Evolutionary conservation across 805 yeast genomes (phyloP), one percentile per base, ranked within the genome.

Genomic region (Pichia insulana): DNA sequence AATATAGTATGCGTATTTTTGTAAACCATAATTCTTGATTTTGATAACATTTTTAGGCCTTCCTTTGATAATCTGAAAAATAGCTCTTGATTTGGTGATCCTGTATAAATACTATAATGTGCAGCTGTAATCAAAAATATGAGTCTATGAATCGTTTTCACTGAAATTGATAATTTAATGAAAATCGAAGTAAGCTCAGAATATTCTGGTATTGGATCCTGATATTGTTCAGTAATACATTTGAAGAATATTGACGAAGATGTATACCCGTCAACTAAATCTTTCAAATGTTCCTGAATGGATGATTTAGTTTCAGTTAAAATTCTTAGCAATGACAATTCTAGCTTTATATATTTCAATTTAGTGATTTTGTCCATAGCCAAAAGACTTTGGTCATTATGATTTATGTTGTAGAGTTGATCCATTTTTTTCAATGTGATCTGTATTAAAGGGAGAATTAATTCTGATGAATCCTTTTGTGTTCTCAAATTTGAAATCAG

Each of bases 131-230:
- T 18, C 11, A 48, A 28, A 15, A 45, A 50, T 7, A 36, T 30
- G 27, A 51, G 28, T 34, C 46, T 51, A 16, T 37, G 30, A 4
- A 41, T 44, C 8, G 54, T 51, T 42, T 51, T 51, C 2, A 46
- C 49, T 15, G 39, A 25, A 1, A 41, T 15, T 17, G 53, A 43
- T 5, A 47, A 17, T 27, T 43, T 34, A 3, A 55, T 41, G 3
- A 49, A 37, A 1, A 35, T 25, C 4, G 43, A 19, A 4, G 46
- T 42, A 3, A 40, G 13, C 16, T 35, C 35, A n/a, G 15, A 10
- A 17, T 30, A 30, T n/a, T 39, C 19, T 7, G 18, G 17, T 7
- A 30, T 37, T 5, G 30, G 4, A 2, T 7, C 11, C 2, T 18
- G 19, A 22, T 25, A 34, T 16, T 22, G 10, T 5, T 34, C 16